Percentiles rank a stretch among this genome's conserved stretches.
These are phyloP conservation scores for Pelargonium australe DNA, from an alignment of 441 rosid genomes.

Conservation along the genomic window DNA sequence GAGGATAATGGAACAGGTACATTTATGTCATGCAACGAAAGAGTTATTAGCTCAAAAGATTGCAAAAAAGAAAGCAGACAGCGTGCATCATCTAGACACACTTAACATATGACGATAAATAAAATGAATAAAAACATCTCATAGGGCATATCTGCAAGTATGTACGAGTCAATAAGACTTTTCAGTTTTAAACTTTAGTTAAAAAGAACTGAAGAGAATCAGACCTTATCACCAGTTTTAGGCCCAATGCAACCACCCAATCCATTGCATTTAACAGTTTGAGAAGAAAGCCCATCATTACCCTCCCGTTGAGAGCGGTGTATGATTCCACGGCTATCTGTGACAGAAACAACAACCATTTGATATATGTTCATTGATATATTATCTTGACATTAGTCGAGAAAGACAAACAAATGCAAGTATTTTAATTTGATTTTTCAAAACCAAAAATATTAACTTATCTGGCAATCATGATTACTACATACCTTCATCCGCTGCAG, in stretches of 20 bases:
- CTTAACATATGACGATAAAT: background rate
- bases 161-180: background rate
- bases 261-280: conserved; percentile 25
- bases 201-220: conserved; percentile 17
- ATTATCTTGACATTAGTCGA: background rate
- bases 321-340: conserved; percentile 29
- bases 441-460: too few relatives aligned
- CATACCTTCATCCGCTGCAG: conserved; percentile 40
- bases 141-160: background rate
- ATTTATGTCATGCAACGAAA: background rate
- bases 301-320: conserved; percentile 26
- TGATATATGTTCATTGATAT: conserved; percentile 7
- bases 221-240: conserved; percentile 41
- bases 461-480: background rate
- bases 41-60: background rate
- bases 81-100: background rate
- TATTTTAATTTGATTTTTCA: background rate
- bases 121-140: too few relatives aligned
- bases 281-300: conserved; percentile 25
- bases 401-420: background rate
- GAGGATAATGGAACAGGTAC: background rate
- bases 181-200: background rate
- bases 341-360: conserved; percentile 23
- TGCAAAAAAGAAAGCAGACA: background rate
- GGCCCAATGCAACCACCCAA: conserved; percentile 22